Percentiles rank a stretch among this genome's conserved stretches.
Conservation (phyloP, 805 yeast genomes). For the Ogataea paraovalis region DNA sequence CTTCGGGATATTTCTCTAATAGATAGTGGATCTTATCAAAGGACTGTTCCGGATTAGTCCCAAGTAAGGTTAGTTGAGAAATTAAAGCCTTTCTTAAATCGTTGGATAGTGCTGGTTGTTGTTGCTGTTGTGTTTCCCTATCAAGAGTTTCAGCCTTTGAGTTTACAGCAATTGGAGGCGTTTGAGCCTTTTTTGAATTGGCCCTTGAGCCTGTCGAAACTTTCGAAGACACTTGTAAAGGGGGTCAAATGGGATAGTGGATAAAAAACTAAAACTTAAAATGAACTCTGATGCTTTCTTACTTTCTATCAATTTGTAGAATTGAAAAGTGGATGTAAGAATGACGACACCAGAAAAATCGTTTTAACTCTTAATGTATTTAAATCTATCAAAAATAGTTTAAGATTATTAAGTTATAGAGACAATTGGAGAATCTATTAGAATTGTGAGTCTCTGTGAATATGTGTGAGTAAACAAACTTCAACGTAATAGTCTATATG, state of each 20-base stretch:
- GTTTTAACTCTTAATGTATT: not conserved
- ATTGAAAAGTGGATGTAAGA: not conserved
- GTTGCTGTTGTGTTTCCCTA: not conserved
- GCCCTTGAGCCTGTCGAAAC: slow-evolving; percentile 25
- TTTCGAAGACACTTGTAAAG: slow-evolving; percentile 18
- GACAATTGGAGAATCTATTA: not conserved
- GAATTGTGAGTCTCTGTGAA: not conserved
- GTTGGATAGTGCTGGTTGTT: slow-evolving; percentile 6
- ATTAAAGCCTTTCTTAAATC: slow-evolving; percentile 32
- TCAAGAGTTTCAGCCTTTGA: not conserved
- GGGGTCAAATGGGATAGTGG: not conserved
- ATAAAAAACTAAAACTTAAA: slow-evolving; percentile 1
- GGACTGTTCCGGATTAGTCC: slow-evolving; percentile 37
- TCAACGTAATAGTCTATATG: not conserved
- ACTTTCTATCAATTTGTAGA: not conserved
- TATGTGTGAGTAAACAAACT: not conserved
- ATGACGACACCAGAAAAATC: not conserved
- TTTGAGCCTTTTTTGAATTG: slow-evolving; percentile 18
- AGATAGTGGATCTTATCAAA: slow-evolving; percentile 45
- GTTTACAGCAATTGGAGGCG: slow-evolving; percentile 16
- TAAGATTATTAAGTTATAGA: not conserved
- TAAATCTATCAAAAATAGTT: not conserved
- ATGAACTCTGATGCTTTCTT: not conserved
- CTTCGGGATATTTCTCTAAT: slow-evolving; percentile 34
- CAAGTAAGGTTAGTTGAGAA: slow-evolving; percentile 51